Base-by-base conservation (phyloP, 1,284 basidiomycete genomes). In the Ceratobasidium theobromae region DNA sequence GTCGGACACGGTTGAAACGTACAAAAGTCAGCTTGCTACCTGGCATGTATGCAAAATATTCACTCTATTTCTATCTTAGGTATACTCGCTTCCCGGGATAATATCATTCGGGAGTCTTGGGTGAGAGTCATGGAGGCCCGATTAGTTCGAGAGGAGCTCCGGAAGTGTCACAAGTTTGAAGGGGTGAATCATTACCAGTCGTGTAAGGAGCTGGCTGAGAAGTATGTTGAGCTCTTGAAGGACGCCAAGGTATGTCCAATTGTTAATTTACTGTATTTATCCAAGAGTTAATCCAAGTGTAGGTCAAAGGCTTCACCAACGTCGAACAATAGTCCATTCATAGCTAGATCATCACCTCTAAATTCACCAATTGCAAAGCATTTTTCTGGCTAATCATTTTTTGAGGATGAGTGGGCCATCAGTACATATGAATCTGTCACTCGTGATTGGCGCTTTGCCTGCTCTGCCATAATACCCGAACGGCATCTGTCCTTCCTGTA, bases 121-220 rank as follows among this genome's bases (percentile, higher is more conserved):
- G 83, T 98, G 49, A 89, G 87, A 73, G 87, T 91, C 27, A 97
- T 98, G 94, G 93, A 98, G 78, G 87, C 88, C 25, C 86, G 93
- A 54, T 82, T 99, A 67, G 93, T 98, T 58, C 86, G 88, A 69
- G 88, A 93, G 70, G 92, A 97, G 77, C 84, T 99, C 66, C 84
- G 87, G 70, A 95, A 94, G 77, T 99, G 96, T 78, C 93, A 96
- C 76, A 84, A 86, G 73, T 82, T 84, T 21, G 96, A 99, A 79
- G 94, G 95, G 62, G 91, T 95, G 48, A 96, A 97, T 78, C 86
- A 92, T 73, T 85, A 90, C 69, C 89, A 95, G 78, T 91, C 86
- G 73, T 99, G 96, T 81, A 88, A 86, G 75, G 89, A 90, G 76
- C 77, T 97, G 65, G 86, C 91, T 43, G 89, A 96, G 70, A 88